Evolutionary conservation across 2,329 filamentous ascomycete species (phyloP), one percentile per base, ranked within the genome.

Genomic region (Sclerotinia trifoliorum): DNA sequence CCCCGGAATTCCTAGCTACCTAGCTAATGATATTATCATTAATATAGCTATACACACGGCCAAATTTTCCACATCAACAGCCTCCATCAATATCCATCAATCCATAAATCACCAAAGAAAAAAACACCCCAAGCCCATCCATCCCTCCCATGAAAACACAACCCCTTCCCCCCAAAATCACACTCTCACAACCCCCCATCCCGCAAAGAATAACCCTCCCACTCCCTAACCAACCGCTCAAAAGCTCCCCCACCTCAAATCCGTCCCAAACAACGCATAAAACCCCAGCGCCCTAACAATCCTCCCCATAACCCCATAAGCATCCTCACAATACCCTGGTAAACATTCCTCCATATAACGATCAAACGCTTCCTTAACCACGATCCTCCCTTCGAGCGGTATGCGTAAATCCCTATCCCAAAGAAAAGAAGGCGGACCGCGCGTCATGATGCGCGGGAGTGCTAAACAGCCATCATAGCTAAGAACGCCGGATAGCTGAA

Each of bases 401-500:
- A 61, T 32, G 39, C 11, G 57, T n/a, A 17, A 35, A 35, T 39
- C 24, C 13, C 7, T 6, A 8, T 32, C 26, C 58, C 58, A 61
- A 0, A 35, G 7, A 2, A 61, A 61, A 15, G 26, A 35, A n/a
- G 58, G 21, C 15, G 58, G 44, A 5, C 58, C 49, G 6, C 58
- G 26, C 17, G 58, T 49, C 44, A 61, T 61, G 7, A 61, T 61
- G 17, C 58, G 58, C 17, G 58, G 58, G 13, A 61, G 58, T 17
- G 58, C 19, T 6, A 61, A 6, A 1, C 6, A 44, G 5, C 58
- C 58, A 15, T 42, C 39, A 5, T 42, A 42, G 39, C 5, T 17
- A 42, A 42, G 15, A 5, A 42, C 5, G 0, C 39, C 39, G 10
- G 39, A 42, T 42, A 42, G 15, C 5, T 17, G 39, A 5, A 17